Percentiles rank a stretch among this genome's conserved stretches.
Evolutionary conservation across 371 early-diverging fungal species (phyloP).

Genomic region (Catenaria anguillulae): DNA sequence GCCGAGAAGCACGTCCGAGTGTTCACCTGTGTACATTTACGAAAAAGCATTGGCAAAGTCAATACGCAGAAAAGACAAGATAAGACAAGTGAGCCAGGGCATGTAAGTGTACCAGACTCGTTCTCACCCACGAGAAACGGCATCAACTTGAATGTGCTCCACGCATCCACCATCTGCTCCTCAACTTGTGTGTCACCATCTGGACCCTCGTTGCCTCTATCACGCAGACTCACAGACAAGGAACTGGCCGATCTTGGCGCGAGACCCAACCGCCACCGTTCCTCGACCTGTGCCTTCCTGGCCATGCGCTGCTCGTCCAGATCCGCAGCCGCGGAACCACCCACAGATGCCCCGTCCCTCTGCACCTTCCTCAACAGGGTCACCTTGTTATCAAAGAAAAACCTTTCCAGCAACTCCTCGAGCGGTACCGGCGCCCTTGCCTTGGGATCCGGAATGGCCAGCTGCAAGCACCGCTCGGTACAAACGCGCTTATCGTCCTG

Average conservation of each 20-base stretch:
- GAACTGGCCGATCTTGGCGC: too few species aligned
- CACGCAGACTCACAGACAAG: too few species aligned
- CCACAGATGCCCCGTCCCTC: too few species aligned
- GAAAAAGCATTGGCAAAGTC: background rate
- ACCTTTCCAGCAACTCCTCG: background rate
- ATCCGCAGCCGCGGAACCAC: too few species aligned
- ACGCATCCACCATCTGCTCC: background rate
- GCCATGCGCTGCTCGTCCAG: background rate
- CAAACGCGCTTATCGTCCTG: background rate
- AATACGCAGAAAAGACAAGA: background rate
- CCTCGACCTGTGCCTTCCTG: background rate
- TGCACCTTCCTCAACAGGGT: background rate
- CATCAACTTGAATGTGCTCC: background rate
- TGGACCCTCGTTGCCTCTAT: too few species aligned
- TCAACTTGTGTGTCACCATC: background rate
- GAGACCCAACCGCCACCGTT: too few species aligned
- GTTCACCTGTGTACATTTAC: background rate
- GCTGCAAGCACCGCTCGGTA: background rate
- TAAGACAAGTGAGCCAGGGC: too few species aligned
- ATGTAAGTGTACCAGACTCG: background rate
- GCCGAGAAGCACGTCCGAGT: background rate
- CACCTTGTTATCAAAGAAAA: background rate
- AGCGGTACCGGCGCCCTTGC: background rate
- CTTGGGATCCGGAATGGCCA: background rate
- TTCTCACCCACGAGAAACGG: background rate